Conservation (phyloP, 2,329 filamentous ascomycete genomes). For the Phaeosphaeria sp. region DNA sequence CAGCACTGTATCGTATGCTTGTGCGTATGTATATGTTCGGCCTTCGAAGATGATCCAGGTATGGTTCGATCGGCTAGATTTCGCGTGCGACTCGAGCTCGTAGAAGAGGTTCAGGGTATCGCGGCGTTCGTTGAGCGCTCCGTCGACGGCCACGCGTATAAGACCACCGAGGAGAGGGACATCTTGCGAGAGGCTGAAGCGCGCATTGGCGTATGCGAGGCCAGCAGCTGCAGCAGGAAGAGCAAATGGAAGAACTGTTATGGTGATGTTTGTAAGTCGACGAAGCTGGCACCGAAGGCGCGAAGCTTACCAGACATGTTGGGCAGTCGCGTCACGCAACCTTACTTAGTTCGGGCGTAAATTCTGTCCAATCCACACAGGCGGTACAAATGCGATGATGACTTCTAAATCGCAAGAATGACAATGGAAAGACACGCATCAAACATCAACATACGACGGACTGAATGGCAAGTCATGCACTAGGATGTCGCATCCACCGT, state of each 20-base stretch:
- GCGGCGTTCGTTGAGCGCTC: slow-evolving; percentile 58
- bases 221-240: slow-evolving; percentile 48
- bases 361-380: not conserved
- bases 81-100: slow-evolving; percentile 41
- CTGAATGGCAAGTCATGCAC: not conserved
- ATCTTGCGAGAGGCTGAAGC: slow-evolving; percentile 70
- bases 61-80: slow-evolving; percentile 32
- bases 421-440: not conserved
- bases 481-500: not conserved
- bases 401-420: not conserved
- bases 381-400: not conserved
- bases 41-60: slow-evolving; percentile 45
- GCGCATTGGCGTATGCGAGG: slow-evolving; percentile 71
- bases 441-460: not conserved
- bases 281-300: not conserved
- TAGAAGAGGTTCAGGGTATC: slow-evolving; percentile 67
- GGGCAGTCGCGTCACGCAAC: not conserved
- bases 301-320: slow-evolving; percentile 17
- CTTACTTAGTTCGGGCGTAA: not conserved
- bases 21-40: slow-evolving; percentile 41
- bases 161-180: slow-evolving; percentile 63
- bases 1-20: slow-evolving; percentile 43
- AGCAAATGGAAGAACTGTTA: slow-evolving; percentile 34
- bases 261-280: slow-evolving; percentile 1
- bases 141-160: slow-evolving; percentile 54